A percentile compares a stretch with the other conserved stretches of the same genome.
These are phyloP conservation scores for Ettlia oleoabundans DNA, from an alignment of 139 green algal species.

Conservation along the genomic window DNA sequence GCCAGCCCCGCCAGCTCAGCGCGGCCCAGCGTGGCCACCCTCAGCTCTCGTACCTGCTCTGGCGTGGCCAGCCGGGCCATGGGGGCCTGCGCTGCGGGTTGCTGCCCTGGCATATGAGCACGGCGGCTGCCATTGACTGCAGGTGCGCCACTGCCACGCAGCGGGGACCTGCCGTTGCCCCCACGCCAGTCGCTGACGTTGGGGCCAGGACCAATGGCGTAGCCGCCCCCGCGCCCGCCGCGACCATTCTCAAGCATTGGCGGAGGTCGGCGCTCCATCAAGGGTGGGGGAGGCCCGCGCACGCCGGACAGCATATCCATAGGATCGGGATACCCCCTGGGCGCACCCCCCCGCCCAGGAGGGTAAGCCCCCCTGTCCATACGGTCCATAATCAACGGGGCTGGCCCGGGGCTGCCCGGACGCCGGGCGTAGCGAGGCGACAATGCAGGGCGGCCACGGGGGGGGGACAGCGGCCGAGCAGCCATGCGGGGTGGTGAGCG, in stretches of 20 bases:
- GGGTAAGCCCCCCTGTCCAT: background rate
- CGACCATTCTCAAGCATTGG: background rate
- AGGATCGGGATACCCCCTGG: background rate
- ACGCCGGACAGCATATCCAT: background rate
- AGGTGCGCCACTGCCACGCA: too few relatives aligned
- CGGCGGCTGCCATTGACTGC: background rate
- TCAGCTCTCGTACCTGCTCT: background rate
- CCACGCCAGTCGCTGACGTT: too few relatives aligned
- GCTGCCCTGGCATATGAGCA: background rate
- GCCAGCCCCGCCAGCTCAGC: conserved; percentile 4
- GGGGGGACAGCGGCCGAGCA: background rate
- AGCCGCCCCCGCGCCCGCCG: too few relatives aligned
- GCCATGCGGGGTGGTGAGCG: conserved; percentile 4
- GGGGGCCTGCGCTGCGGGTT: background rate
- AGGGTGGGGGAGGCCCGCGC: background rate
- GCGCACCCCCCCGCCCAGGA: too few relatives aligned
- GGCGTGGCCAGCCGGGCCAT: background rate
- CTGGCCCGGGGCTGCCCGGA: background rate
- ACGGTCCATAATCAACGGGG: background rate
- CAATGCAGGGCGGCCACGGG: background rate
- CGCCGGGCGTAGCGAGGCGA: background rate
- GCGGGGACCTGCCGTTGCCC: too few relatives aligned
- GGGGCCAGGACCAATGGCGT: too few relatives aligned
- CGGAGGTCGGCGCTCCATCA: background rate
- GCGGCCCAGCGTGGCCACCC: background rate